A percentile compares a stretch with the other conserved stretches of the same genome.
Evolutionary conservation across 1,139 yeast species (phyloP).

Genomic region (Yamadazyma pseudoaaseri): DNA sequence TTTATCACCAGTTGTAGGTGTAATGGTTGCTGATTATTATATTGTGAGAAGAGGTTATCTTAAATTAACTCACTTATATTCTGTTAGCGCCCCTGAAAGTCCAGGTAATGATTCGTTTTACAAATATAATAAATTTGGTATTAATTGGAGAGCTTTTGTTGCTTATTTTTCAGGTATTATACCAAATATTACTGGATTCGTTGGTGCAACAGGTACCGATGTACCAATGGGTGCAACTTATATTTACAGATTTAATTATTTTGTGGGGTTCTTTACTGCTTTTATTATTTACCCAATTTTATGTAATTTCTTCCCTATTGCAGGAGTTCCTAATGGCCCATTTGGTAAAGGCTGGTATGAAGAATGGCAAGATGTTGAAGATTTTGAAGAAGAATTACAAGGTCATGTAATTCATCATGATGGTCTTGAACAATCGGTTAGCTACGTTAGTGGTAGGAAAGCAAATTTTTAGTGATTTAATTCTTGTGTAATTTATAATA

Average conservation of each 20-base stretch:
- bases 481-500: no score
- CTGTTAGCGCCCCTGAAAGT: constrained; percentile 34
- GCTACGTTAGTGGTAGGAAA: constrained; percentile 13
- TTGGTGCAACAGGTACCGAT: constrained; percentile 62
- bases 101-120: constrained; percentile 41
- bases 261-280: constrained; percentile 69
- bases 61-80: constrained; percentile 62
- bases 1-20: constrained; percentile 85
- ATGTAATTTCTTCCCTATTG: constrained; percentile 56
- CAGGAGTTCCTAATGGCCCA: constrained; percentile 53
- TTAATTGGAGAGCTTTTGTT: constrained; percentile 78
- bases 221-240: constrained; percentile 82
- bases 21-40: constrained; percentile 73
- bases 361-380: constrained; percentile 58
- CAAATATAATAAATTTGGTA: constrained; percentile 59
- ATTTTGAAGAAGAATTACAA: constrained; percentile 50
- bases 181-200: constrained; percentile 86
- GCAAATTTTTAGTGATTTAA: not conserved
- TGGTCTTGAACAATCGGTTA: constrained; percentile 16
- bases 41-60: constrained; percentile 73
- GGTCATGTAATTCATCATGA: constrained; percentile 29
- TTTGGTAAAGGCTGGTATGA: constrained; percentile 65
- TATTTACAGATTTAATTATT: constrained; percentile 70
- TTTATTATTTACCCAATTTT: constrained; percentile 48
- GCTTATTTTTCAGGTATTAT: constrained; percentile 74